phyloP scores from a whole-genome alignment of 2,329 filamentous ascomycete genomes.

The Aspergillus fijiensis region DNA sequence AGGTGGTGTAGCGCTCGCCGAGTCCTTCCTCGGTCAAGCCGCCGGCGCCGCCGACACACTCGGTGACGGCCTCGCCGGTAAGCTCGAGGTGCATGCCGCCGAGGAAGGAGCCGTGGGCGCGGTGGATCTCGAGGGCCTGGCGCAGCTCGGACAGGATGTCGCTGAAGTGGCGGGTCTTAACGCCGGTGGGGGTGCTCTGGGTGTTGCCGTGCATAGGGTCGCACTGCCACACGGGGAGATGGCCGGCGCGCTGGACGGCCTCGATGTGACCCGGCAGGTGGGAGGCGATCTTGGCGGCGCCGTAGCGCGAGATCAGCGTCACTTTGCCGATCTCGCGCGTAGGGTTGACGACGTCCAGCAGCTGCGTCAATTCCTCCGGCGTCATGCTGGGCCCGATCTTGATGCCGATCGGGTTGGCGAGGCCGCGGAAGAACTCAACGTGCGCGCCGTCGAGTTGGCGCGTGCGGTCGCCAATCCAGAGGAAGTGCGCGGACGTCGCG shows the following conservation, averaged over 20 bases:
- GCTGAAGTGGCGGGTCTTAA: conserved; percentile 90
- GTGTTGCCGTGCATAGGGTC: conserved; percentile 96
- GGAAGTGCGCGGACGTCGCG: conserved; percentile 92
- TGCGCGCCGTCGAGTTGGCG: conserved; percentile 90
- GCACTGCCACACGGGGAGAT: conserved; percentile 90
- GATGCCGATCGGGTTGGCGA: conserved; percentile 93
- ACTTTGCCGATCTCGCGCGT: conserved; percentile 81
- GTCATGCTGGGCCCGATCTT: conserved; percentile 91
- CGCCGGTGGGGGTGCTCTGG: conserved; percentile 65
- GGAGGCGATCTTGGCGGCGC: conserved; percentile 70
- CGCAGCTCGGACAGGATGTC: conserved; percentile 87
- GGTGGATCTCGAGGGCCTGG: conserved; percentile 80
- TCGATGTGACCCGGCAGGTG: conserved; percentile 84
- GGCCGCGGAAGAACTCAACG: conserved; percentile 95
- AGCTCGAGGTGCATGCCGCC: conserved; percentile 94
- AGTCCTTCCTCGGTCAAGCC: conserved; percentile 85
- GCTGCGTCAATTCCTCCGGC: conserved; percentile 68
- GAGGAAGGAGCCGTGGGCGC: conserved; percentile 77
- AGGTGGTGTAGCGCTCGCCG: conserved; percentile 88
- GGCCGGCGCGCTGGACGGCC: conserved; percentile 76
- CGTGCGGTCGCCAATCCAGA: conserved; percentile 98
- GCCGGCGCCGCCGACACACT: conserved; percentile 89
- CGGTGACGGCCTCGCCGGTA: conserved; percentile 92
- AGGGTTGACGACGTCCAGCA: conserved; percentile 87
- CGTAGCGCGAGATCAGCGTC: conserved; percentile 94